Conservation (phyloP, 1,284 basidiomycete genomes). For the Papiliotrema laurentii region DNA sequence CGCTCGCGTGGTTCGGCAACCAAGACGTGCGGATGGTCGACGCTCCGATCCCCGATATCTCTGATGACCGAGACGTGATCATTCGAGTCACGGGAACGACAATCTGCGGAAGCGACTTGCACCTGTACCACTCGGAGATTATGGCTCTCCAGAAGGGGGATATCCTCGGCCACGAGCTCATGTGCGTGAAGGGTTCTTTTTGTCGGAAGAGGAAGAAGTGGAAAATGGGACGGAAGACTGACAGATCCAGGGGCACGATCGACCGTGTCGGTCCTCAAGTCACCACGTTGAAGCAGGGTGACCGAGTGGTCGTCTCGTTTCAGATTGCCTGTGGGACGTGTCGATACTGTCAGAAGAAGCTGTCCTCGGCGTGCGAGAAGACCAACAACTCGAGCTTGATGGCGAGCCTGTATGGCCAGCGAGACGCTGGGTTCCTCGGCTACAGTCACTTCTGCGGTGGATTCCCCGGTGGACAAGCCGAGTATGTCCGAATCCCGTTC, state of each 20-base stretch:
- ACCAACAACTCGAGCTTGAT: constrained; percentile 61
- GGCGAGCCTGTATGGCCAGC: constrained; percentile 64
- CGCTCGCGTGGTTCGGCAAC: constrained; percentile 65
- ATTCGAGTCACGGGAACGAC: constrained; percentile 45
- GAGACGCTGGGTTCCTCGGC: constrained; percentile 68
- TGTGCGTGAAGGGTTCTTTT: constrained; percentile 42
- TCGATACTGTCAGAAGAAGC: constrained; percentile 65
- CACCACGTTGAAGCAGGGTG: constrained; percentile 57
- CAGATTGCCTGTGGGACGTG: constrained; percentile 74
- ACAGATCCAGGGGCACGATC: constrained; percentile 54
- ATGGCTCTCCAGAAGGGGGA: constrained; percentile 63
- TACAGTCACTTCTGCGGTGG: constrained; percentile 54
- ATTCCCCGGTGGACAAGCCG: constrained; percentile 63
- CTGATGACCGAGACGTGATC: constrained; percentile 33
- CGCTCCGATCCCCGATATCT: constrained; percentile 61
- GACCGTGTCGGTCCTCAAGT: constrained; percentile 63
- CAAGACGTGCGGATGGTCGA: constrained; percentile 54
- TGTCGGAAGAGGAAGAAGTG: not conserved
- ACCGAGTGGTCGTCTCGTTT: constrained; percentile 70
- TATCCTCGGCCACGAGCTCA: constrained; percentile 73
- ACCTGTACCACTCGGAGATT: constrained; percentile 62
- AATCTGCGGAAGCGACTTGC: constrained; percentile 61
- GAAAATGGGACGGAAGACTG: not conserved
- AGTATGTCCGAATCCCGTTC: constrained; percentile 58
- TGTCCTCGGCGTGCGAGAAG: constrained; percentile 65